Base-by-base conservation (phyloP, 345 rosid genomes). In the Rhodamnia rubescens region DNA sequence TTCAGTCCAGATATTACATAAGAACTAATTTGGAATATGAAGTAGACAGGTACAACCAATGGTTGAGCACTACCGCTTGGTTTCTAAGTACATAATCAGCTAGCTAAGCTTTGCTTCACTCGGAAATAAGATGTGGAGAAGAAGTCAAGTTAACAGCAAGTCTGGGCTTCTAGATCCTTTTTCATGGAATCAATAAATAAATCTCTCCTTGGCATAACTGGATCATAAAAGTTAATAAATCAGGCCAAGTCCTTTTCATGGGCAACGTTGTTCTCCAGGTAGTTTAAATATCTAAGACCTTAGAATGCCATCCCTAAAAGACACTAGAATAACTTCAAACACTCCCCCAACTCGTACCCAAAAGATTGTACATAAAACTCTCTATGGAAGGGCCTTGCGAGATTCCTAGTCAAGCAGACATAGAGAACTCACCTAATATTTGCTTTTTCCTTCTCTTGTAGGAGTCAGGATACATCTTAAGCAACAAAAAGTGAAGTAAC, bases 401-500 rank as follows among this genome's bases (percentile, higher is more conserved):
- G 40, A 36, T 36, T 36, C 40, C 40, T 36, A 49, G 27, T 13
- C 40, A 64, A n/a, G 44, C 6, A 24, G 55, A 26, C 36, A 75
- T 22, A 61, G 15, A 49, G 42, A 88, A 83, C 92, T 88, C 74
- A 96, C 98, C 93, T 12, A 91, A 64, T 84, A 88, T 92, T 83
- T 88, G 92, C 20, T 89, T 87, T 86, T 91, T 95, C 86, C 95
- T 91, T 84, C 84, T 90, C 90, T 85, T 91, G 86, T 91, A 94
- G 2, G 92, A 87, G 83, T 88, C 21, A 4, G 99, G 98, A 85
- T 93, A 93, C 84, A 95, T 84, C 92, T 95, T 95, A 83, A 88
- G 83, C 4, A 94, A 88, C 92, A 96, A 85, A 82, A 90, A 90
- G 83, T 96, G 96, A 85, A 96, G 95, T 88, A 89, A 89, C 55